phyloP scores from a whole-genome alignment of 805 yeast species.

The Kuraishia floccosa region DNA sequence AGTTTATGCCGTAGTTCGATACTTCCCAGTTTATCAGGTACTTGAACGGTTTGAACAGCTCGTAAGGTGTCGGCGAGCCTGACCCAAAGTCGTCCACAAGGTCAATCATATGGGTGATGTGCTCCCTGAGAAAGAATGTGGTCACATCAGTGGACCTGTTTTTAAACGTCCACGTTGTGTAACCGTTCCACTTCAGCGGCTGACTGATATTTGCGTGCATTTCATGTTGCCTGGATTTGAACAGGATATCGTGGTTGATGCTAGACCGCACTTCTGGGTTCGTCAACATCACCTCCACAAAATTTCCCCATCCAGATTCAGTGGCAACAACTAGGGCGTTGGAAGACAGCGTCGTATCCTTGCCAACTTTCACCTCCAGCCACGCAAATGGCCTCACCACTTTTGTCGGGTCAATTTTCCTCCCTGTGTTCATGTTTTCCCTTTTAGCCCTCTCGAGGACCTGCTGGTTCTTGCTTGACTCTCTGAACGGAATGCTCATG shows the following conservation, averaged over 20 bases:
- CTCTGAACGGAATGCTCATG: conserved; percentile 74
- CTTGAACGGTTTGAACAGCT: conserved; percentile 60
- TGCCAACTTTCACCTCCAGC: conserved; percentile 61
- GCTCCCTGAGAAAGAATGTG: conserved; percentile 71
- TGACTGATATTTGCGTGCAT: conserved; percentile 48
- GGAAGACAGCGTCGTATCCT: conserved; percentile 36
- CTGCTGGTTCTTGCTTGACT: conserved; percentile 62
- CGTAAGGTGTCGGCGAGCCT: conserved; percentile 64
- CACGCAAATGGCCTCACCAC: conserved; percentile 74
- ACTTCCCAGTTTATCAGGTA: conserved; percentile 55
- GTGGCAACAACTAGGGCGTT: conserved; percentile 43
- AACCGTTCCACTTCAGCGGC: conserved; percentile 80
- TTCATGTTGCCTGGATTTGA: conserved; percentile 47
- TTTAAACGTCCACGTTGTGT: conserved; percentile 54
- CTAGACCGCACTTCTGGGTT: conserved; percentile 65
- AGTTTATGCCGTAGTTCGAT: conserved; percentile 40
- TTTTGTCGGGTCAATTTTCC: conserved; percentile 8
- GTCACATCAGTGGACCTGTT: conserved; percentile 40
- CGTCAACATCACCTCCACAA: conserved; percentile 29
- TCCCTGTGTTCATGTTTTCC: background rate
- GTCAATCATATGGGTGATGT: conserved; percentile 62
- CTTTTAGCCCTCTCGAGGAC: conserved; percentile 13
- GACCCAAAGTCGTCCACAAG: conserved; percentile 64
- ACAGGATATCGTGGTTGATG: conserved; percentile 77
- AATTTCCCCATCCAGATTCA: conserved; percentile 43